Conservation (phyloP, 805 yeast species). For the Cyberlindnera mrakii region DNA sequence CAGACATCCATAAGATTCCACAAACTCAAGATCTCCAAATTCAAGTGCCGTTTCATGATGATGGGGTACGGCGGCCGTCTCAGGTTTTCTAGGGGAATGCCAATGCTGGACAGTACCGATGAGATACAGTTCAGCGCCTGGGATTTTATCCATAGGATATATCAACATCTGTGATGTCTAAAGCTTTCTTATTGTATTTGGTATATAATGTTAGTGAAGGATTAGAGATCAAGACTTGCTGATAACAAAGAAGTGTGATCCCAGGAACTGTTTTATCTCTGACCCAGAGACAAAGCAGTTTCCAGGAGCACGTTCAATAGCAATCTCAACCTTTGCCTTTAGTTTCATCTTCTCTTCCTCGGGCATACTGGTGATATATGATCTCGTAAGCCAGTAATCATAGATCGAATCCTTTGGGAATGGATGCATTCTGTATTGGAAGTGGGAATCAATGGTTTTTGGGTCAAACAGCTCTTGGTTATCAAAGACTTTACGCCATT, state of each 20-base stretch:
- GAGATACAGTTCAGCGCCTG: conserved; percentile 20
- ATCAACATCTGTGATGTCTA: conserved; percentile 4
- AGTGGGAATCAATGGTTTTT: conserved; percentile 28
- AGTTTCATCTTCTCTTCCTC: conserved; percentile 31
- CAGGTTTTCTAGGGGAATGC: conserved; percentile 17
- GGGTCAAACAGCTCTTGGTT: conserved; percentile 28
- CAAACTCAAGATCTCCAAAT: conserved; percentile 15
- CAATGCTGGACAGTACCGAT: conserved; percentile 14
- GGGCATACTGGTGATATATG: conserved; percentile 43
- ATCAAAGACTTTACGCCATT: conserved; percentile 40
- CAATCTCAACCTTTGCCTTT: conserved; percentile 25
- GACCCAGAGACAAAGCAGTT: conserved; percentile 1
- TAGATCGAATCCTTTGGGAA: conserved; percentile 33
- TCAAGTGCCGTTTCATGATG: conserved; percentile 16
- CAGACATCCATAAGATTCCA: conserved; percentile 25
- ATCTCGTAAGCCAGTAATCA: conserved; percentile 48
- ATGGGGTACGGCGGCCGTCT: conserved; percentile 19
- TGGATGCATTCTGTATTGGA: conserved; percentile 25
- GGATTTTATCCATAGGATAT: conserved; percentile 18
- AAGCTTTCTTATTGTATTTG: not conserved
- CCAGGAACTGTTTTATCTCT: conserved; percentile 17
- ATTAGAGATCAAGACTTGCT: not conserved
- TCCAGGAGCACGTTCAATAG: conserved; percentile 8
- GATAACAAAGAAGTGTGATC: conserved; percentile 19
- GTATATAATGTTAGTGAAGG: not conserved